These are phyloP conservation scores for Saccharomycopsis vini DNA, from an alignment of 805 yeast species.

Conservation along the genomic window DNA sequence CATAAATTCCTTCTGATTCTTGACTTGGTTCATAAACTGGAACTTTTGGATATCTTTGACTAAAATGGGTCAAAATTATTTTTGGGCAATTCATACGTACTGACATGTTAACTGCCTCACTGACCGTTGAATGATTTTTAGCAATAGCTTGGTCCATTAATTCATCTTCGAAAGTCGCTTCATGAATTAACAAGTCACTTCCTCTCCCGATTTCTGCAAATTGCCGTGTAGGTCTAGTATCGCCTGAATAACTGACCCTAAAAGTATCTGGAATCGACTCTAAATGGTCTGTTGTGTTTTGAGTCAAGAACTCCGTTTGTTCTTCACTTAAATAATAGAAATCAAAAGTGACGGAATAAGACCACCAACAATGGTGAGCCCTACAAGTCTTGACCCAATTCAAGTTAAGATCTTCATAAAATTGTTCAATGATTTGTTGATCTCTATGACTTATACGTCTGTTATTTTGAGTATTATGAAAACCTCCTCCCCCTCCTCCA, in stretches of 20 bases:
- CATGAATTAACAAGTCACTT: slow-evolving; percentile 79
- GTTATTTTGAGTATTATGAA: too few species aligned
- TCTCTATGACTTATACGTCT: slow-evolving; percentile 13
- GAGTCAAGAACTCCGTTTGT: too few species aligned
- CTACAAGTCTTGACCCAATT: slow-evolving; percentile 46
- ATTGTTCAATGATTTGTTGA: slow-evolving; percentile 23
- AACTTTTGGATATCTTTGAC: slow-evolving; percentile 69
- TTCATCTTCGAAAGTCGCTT: slow-evolving; percentile 83
- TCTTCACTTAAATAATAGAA: slow-evolving; percentile 27
- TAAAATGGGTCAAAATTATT: slow-evolving; percentile 80
- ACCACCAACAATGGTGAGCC: slow-evolving; percentile 78
- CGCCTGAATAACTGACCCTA: slow-evolving; percentile 86
- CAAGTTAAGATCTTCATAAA: slow-evolving; percentile 38
- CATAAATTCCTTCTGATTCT: too few species aligned
- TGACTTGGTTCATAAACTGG: too few species aligned
- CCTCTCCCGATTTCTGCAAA: slow-evolving; percentile 50
- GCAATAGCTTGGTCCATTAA: slow-evolving; percentile 66
- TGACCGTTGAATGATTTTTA: slow-evolving; percentile 81
- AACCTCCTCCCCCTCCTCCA: too few species aligned
- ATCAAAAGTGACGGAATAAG: slow-evolving; percentile 58
- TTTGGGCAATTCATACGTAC: slow-evolving; percentile 62
- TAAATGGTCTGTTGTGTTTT: too few species aligned
- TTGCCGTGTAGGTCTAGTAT: slow-evolving; percentile 74
- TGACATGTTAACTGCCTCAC: slow-evolving; percentile 73
- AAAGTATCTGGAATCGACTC: slow-evolving; percentile 31